Percentiles rank a stretch among this genome's conserved stretches.
These are phyloP conservation scores for Carex scoparia DNA, from an alignment of 176 grass and related monocot species.

Conservation along the genomic window DNA sequence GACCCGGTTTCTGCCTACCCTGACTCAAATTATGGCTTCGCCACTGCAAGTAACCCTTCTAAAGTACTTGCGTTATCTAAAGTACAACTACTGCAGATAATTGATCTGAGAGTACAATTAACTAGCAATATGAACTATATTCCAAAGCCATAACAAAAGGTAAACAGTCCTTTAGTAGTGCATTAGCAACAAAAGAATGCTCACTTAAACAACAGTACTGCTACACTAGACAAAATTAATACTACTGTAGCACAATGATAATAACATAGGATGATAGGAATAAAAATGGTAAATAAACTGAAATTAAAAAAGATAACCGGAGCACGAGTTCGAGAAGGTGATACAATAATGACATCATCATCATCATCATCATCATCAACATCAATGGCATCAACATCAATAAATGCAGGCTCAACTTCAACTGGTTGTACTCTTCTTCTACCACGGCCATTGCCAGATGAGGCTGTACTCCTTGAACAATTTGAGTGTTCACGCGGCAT, in stretches of 20 bases:
- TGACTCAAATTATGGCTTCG: no score
- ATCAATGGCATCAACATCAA: constrained; percentile 17
- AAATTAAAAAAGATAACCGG: constrained; percentile 11
- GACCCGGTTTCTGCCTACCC: no score
- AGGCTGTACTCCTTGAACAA: neutral
- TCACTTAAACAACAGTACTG: neutral
- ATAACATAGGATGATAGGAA: neutral
- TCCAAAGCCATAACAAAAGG: neutral
- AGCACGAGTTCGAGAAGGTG: constrained; percentile 5
- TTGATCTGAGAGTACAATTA: neutral
- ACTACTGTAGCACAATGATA: neutral
- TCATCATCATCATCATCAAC: constrained; percentile 16
- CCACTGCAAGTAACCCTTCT: neutral
- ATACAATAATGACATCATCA: constrained; percentile 21
- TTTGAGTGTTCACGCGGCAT: constrained; percentile 14
- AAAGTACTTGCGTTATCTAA: neutral
- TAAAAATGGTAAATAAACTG: neutral
- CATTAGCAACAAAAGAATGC: neutral
- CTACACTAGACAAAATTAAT: neutral
- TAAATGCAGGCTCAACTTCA: neutral
- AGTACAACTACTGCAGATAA: neutral
- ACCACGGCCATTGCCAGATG: constrained; percentile 2
- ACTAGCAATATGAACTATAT: neutral
- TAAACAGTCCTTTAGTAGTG: neutral
- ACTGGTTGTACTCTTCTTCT: constrained; percentile 20